Conservation (phyloP, 345 rosid species). For the Orychophragmus violaceus region DNA sequence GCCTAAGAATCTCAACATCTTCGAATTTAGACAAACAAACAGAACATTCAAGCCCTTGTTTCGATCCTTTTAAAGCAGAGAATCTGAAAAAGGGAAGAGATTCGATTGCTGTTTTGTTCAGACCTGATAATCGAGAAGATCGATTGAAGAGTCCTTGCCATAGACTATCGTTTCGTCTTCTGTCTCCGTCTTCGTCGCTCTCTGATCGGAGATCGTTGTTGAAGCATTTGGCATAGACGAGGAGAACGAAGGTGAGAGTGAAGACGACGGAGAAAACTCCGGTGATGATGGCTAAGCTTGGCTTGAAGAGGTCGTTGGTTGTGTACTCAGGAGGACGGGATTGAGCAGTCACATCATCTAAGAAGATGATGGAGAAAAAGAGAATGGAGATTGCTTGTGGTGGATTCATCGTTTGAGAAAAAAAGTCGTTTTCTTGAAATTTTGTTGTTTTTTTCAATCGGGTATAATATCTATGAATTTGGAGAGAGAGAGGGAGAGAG, state of each 20-base stretch:
- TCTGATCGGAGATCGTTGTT: conserved; percentile 32
- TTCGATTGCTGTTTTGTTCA: conserved; percentile 63
- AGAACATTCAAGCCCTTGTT: conserved; percentile 76
- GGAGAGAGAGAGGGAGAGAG: not conserved
- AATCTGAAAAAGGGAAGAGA: conserved; percentile 88
- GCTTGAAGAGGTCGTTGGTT: conserved; percentile 42
- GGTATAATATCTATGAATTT: not conserved
- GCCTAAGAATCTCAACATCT: conserved; percentile 66
- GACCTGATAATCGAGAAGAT: conserved; percentile 61
- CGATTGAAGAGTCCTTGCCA: conserved; percentile 23
- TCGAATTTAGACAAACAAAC: conserved; percentile 86
- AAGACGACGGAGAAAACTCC: conserved; percentile 64
- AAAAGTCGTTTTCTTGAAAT: not conserved
- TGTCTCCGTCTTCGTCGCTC: not conserved
- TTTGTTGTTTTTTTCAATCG: not conserved
- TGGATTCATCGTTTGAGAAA: conserved; percentile 7
- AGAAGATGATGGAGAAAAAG: conserved; percentile 12
- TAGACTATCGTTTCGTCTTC: conserved; percentile 11
- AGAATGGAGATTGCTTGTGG: conserved; percentile 4
- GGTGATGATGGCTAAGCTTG: conserved; percentile 71
- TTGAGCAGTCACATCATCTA: conserved; percentile 21
- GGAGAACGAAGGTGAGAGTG: conserved; percentile 49
- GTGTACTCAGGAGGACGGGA: conserved; percentile 9
- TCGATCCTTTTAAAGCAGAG: conserved; percentile 74
- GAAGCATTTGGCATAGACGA: conserved; percentile 68